Evolutionary conservation across 192 early-diverging fungal genomes (phyloP).

Genomic region (Jimgerdemannia flammicorona): DNA sequence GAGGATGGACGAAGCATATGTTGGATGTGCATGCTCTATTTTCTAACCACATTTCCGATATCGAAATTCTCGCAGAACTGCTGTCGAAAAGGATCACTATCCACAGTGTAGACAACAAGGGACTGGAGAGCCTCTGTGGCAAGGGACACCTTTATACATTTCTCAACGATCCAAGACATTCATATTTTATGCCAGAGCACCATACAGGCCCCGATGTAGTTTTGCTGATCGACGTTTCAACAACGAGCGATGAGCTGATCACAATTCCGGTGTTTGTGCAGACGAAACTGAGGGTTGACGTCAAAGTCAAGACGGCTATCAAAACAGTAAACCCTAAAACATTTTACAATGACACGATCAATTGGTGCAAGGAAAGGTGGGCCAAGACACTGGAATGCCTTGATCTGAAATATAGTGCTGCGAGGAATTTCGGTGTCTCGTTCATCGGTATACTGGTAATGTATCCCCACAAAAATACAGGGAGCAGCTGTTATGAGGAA

Average conservation of each 20-base stretch:
- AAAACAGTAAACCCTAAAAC: neutral
- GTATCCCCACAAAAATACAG: neutral
- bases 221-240: neutral
- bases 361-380: neutral
- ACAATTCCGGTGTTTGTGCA: neutral
- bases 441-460: neutral
- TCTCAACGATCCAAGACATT: neutral
- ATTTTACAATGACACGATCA: neutral
- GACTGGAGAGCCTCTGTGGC: neutral
- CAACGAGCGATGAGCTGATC: neutral
- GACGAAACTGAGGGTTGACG: neutral
- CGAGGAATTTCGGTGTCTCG: neutral
- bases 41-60: too few species aligned
- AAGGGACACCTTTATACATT: neutral
- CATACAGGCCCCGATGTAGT: neutral
- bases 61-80: neutral
- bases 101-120: neutral
- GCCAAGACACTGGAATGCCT: neutral
- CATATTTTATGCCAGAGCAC: neutral
- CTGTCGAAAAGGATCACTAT: neutral
- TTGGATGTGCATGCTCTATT: neutral
- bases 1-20: neutral
- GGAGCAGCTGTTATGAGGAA: neutral
- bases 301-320: neutral
- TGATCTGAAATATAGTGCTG: neutral